phyloP scores from a whole-genome alignment of 805 yeast genomes.

The Danielia oregonensis region DNA sequence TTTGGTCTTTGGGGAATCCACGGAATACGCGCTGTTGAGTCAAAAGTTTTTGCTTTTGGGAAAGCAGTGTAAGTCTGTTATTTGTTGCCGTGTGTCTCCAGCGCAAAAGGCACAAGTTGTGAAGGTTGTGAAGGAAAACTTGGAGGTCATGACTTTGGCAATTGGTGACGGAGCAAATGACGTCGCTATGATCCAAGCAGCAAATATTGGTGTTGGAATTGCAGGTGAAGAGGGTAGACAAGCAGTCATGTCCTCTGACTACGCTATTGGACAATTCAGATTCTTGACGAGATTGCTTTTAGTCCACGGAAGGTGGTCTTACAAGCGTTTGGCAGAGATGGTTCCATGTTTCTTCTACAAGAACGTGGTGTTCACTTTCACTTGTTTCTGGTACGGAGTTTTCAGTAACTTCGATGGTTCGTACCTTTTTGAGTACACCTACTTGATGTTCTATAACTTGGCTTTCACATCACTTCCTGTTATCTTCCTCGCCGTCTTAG shows the following conservation, averaged over 20 bases:
- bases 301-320: slow-evolving; percentile 86
- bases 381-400: slow-evolving; percentile 79
- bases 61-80: slow-evolving; percentile 75
- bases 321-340: slow-evolving; percentile 78
- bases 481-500: slow-evolving; percentile 72
- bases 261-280: slow-evolving; percentile 81
- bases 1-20: slow-evolving; percentile 43
- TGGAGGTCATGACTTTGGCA: slow-evolving; percentile 80
- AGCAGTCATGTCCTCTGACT: slow-evolving; percentile 86
- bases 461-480: slow-evolving; percentile 82
- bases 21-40: slow-evolving; percentile 30
- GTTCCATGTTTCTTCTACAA: slow-evolving; percentile 78
- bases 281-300: slow-evolving; percentile 61
- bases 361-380: slow-evolving; percentile 69
- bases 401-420: slow-evolving; percentile 75
- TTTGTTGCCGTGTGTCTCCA: slow-evolving; percentile 87
- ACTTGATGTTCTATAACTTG: slow-evolving; percentile 74
- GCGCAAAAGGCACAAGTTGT: slow-evolving; percentile 86
- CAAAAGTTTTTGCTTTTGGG: slow-evolving; percentile 64
- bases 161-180: slow-evolving; percentile 90
- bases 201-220: slow-evolving; percentile 84
- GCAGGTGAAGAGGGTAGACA: slow-evolving; percentile 92
- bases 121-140: slow-evolving; percentile 64
- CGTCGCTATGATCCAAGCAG: slow-evolving; percentile 88
- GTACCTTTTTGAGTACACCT: slow-evolving; percentile 74